Conservation (phyloP, 495 filamentous ascomycete species). For the Penicillium tannophilum region DNA sequence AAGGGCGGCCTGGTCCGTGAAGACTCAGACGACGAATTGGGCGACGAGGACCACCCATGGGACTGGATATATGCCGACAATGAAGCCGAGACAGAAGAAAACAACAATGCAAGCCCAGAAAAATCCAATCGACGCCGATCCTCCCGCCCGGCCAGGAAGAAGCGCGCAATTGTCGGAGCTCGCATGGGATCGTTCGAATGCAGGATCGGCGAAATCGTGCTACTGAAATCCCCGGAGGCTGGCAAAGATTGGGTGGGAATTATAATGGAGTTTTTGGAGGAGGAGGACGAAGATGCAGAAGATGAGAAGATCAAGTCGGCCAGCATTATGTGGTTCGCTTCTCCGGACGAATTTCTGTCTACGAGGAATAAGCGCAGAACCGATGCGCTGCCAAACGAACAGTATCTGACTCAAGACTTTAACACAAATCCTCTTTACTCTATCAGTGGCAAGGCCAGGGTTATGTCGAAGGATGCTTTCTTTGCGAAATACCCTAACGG, state of each 20-base stretch:
- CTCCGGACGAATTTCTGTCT: constrained; percentile 77
- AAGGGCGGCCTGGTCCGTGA: constrained; percentile 71
- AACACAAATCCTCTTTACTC: constrained; percentile 85
- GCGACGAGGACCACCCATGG: constrained; percentile 84
- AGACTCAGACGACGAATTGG: constrained; percentile 91
- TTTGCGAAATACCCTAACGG: constrained; percentile 71
- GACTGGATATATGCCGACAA: constrained; percentile 77
- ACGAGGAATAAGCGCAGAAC: constrained; percentile 78
- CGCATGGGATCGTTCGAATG: constrained; percentile 85
- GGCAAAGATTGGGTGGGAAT: constrained; percentile 91
- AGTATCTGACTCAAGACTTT: constrained; percentile 84
- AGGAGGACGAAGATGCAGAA: constrained; percentile 61
- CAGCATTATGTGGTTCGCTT: constrained; percentile 90
- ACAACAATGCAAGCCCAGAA: constrained; percentile 25
- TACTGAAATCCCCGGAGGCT: constrained; percentile 80
- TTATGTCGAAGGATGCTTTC: constrained; percentile 74
- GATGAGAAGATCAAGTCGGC: constrained; percentile 57
- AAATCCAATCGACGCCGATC: constrained; percentile 38
- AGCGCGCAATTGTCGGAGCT: constrained; percentile 70
- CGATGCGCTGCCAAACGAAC: constrained; percentile 85
- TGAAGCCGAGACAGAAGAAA: constrained; percentile 24
- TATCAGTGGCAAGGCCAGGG: constrained; percentile 82
- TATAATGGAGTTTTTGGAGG: constrained; percentile 73
- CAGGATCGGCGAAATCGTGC: constrained; percentile 74
- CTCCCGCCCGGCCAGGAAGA: constrained; percentile 29